phyloP scores from a whole-genome alignment of 2,329 filamentous ascomycete genomes.

The Zasmidium cellare region DNA sequence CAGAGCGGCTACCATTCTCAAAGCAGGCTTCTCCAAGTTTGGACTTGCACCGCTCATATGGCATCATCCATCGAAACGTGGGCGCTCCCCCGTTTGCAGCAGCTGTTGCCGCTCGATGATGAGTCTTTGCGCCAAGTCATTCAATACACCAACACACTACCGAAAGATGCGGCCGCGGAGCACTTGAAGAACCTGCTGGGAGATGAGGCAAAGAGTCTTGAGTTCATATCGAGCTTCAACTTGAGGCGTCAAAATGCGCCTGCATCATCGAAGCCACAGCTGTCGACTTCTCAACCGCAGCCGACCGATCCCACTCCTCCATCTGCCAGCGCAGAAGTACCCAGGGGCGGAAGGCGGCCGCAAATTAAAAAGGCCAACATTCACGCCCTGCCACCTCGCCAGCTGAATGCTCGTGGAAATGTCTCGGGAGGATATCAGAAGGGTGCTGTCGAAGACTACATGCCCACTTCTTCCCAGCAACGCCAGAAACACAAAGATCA shows the following conservation, averaged over 20 bases:
- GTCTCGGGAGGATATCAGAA: conserved; percentile 74
- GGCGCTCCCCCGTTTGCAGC: conserved; percentile 71
- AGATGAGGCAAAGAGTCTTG: conserved; percentile 72
- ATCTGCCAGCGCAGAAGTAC: conserved; percentile 21
- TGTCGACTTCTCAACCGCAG: not conserved
- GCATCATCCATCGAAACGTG: conserved; percentile 40
- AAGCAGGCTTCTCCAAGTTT: not conserved
- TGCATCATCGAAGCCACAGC: conserved; percentile 1
- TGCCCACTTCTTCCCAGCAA: conserved; percentile 52
- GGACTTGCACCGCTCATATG: conserved; percentile 3
- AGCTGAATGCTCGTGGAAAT: conserved; percentile 62
- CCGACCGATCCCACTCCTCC: conserved; percentile 4
- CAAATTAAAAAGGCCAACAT: conserved; percentile 46
- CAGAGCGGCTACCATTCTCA: too few relatives aligned
- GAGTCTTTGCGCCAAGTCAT: conserved; percentile 81
- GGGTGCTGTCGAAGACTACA: conserved; percentile 72
- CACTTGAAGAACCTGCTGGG: conserved; percentile 88
- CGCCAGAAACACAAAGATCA: conserved; percentile 36
- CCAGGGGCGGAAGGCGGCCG: conserved; percentile 22
- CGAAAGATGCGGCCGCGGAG: conserved; percentile 74
- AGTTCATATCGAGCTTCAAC: conserved; percentile 76
- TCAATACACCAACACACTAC: conserved; percentile 74
- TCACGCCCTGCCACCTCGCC: conserved; percentile 40
- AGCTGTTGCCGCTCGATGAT: conserved; percentile 80
- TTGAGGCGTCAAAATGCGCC: conserved; percentile 53